Base-by-base conservation (phyloP, 2,329 filamentous ascomycete genomes). In the Coniella vitis region DNA sequence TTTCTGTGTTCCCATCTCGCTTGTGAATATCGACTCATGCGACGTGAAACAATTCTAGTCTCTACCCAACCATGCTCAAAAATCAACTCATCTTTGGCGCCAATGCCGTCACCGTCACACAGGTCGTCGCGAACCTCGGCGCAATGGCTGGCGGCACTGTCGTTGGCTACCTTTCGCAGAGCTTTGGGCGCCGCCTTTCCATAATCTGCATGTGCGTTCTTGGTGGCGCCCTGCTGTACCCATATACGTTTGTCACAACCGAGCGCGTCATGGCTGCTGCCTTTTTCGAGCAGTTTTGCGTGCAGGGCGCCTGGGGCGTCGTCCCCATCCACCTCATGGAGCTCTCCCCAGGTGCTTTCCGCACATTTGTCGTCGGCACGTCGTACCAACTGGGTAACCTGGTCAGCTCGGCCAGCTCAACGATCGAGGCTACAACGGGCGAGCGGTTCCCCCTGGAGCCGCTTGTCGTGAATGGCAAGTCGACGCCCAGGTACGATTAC, bases 281-380 rank as follows among this genome's bases (percentile, higher is more conserved):
- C 1, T 95, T 93, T 66, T 93, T 93, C 65, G 76, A 91, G 67
- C 86, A 89, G 62, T 87, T 89, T 62, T 86, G 79, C 59, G 84
- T 88, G 2, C 84, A 88, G 63, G 86, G 85, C 19, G 85, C 84
- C 0, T 89, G 85, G 85, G 85, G 78, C 29, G 79, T 86, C 1
- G 80, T 87, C n/a, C 84, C 84, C 14, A 86, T 89, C 48, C 86
- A 90, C 57, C 70, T 90, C 4, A 89, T 87, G 77, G 86, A 90
- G 61, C 70, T 90, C 8, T 83, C 80, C 0, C 86, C 86, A 0
- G 83, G 82, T 1, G 77, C 78, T 0, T 85, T 90, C 70, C 74
- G 86, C 4, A 87, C 86, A 0, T 87, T 87, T 56, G 82, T 87
- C 48, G 82, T 87, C 20, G 86, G 86, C 45, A 85, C 85, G 0